Base-by-base conservation (phyloP, 441 rosid genomes). In the Arabidopsis hybrid region DNA sequence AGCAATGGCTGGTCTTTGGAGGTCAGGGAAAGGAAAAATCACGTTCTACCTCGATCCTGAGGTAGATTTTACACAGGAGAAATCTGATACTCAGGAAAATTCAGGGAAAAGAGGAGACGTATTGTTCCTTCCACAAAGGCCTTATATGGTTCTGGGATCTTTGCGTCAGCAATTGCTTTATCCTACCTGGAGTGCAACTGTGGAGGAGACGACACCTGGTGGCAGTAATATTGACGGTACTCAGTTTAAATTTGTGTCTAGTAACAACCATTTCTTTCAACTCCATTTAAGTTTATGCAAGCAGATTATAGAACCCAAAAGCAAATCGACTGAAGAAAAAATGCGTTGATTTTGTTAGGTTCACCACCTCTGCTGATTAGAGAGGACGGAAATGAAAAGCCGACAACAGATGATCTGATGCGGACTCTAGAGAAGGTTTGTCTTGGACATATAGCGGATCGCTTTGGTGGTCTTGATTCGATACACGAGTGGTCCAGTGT, bases 1-100 rank as follows among this genome's bases (percentile, higher is more conserved):
- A 83, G 90, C 97, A 67, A 80, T 90, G 85, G 97, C 97, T 78
- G 97, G 99, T 73, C 97, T 94, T 61, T 94, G 97, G 99, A 86
- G 75, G 82, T 79, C 79, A 58, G 99, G 99, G 78, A 89, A 80
- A 71, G 99, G 99, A 71, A 85, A 86, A 81, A 80, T 94, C 79
- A 89, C 88, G 36, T 94, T 87, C 83, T 89, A 83, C 71, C 77
- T 86, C 73, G 60, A 86, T 47, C 82, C 83, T 67, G 85, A 21
- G 58, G 80, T 79, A 78, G 85, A 73, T 47, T 26, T 43, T 5
- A 21, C 45, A 12, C 35, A 64, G 26, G 79, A 57, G 43, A 77
- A 75, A 65, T 34, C 40, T 46, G 68, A 34, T 63, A 71, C 32
- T 46, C 51, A 63, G 59, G 64, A 35, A 67, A 78, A 84, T 60